Evolutionary conservation across 352 stramenopile genomes (phyloP).

Genomic region (Globisporangium cylindrosporum): DNA sequence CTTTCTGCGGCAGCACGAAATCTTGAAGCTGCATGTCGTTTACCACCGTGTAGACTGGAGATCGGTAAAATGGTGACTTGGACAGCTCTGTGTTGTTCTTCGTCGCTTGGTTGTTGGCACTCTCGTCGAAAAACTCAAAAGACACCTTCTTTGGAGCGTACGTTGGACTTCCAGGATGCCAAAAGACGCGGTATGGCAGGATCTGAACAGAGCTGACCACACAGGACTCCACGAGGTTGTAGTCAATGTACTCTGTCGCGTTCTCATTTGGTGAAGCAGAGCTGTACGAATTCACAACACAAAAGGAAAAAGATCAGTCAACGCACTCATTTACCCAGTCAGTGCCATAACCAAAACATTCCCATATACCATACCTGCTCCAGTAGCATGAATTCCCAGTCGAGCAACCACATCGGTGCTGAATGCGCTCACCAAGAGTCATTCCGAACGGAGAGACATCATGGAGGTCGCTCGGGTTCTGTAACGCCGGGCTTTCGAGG

Average conservation of each 20-base stretch:
- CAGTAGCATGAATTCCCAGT: conserved; percentile 78
- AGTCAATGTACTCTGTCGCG: conserved; percentile 75
- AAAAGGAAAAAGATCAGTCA: background rate
- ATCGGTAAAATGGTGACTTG: conserved; percentile 50
- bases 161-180: conserved; percentile 68
- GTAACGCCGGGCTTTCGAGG: conserved; percentile 24
- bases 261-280: conserved; percentile 60
- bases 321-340: background rate
- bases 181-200: conserved; percentile 79
- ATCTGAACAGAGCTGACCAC: conserved; percentile 63
- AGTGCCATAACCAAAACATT: background rate
- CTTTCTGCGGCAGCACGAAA: conserved; percentile 48
- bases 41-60: conserved; percentile 44
- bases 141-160: conserved; percentile 67
- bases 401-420: conserved; percentile 70
- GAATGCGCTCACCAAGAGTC: conserved; percentile 59
- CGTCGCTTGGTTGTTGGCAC: background rate
- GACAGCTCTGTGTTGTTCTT: background rate
- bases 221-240: conserved; percentile 50
- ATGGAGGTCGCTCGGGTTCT: conserved; percentile 29
- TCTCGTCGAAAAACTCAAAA: conserved; percentile 63
- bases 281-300: conserved; percentile 17
- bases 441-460: conserved; percentile 38
- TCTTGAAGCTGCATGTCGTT: conserved; percentile 77
- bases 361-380: conserved; percentile 47